These are phyloP conservation scores for Sarocladium brachiariae DNA, from an alignment of 2,329 filamentous ascomycete species.

Conservation along the genomic window DNA sequence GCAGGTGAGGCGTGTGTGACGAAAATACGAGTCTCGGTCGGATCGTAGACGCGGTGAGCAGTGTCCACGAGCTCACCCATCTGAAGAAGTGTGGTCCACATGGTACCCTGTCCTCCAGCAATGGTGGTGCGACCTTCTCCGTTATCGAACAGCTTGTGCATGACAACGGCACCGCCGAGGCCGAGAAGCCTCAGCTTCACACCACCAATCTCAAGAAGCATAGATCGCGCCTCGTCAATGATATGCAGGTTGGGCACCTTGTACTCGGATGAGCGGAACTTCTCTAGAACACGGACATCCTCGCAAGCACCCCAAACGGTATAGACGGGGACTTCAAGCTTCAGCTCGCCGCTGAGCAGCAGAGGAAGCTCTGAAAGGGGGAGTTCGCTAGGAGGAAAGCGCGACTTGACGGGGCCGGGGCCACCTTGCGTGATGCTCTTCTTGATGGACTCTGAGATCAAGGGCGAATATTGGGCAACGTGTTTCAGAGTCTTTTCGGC, in stretches of 20 bases:
- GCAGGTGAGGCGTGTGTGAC: conserved; percentile 96
- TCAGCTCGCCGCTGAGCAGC: conserved; percentile 81
- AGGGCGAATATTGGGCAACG: conserved; percentile 94
- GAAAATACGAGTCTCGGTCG: conserved; percentile 93
- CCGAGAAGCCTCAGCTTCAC: conserved; percentile 93
- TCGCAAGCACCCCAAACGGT: conserved; percentile 99
- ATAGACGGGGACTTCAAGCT: conserved; percentile 93
- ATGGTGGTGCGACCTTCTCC: conserved; percentile 97
- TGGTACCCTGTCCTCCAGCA: conserved; percentile 94
- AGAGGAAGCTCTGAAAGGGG: conserved; percentile 88
- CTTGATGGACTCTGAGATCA: conserved; percentile 74
- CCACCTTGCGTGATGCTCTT: conserved; percentile 60
- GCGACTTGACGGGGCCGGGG: conserved; percentile 74
- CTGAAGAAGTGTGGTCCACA: conserved; percentile 98
- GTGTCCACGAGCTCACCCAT: conserved; percentile 98
- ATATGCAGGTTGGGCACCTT: conserved; percentile 97
- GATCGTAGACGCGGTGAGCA: conserved; percentile 95
- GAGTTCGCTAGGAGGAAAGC: conserved; percentile 73
- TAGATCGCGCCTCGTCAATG: conserved; percentile 95
- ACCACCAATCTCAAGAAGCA: conserved; percentile 88
- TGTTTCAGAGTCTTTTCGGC: conserved; percentile 98
- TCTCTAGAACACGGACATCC: conserved; percentile 94
- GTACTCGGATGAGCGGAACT: conserved; percentile 95
- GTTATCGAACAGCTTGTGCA: conserved; percentile 99
- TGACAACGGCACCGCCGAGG: conserved; percentile 91